Evolutionary conservation across 2,329 filamentous ascomycete genomes (phyloP).

Genomic region (Trichophyton equinum): DNA sequence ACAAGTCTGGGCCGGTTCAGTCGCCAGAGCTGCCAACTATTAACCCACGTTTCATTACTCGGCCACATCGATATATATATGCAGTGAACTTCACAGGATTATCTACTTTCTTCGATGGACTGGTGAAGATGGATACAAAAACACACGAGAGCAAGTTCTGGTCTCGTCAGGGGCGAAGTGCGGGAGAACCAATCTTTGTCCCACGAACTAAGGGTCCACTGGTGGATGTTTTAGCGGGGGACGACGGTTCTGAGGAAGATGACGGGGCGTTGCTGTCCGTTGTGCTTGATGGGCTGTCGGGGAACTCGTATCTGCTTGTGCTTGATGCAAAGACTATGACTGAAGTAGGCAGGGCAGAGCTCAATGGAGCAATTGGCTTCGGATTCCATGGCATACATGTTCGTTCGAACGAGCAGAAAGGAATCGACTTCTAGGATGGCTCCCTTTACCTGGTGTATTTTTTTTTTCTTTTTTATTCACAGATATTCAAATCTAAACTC

Average conservation of each 20-base stretch:
- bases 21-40: slow-evolving; percentile 40
- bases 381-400: slow-evolving; percentile 42
- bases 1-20: slow-evolving; percentile 15
- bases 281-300: slow-evolving; percentile 39
- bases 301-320: slow-evolving; percentile 42
- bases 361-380: slow-evolving; percentile 38
- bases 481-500: background rate
- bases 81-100: slow-evolving; percentile 34
- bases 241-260: slow-evolving; percentile 33
- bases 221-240: background rate
- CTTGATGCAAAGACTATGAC: slow-evolving; percentile 38
- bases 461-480: too few relatives aligned
- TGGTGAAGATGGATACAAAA: slow-evolving; percentile 41
- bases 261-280: slow-evolving; percentile 42
- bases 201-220: slow-evolving; percentile 13
- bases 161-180: slow-evolving; percentile 38
- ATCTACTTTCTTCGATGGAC: slow-evolving; percentile 39
- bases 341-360: slow-evolving; percentile 40
- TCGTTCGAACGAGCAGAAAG: slow-evolving; percentile 11
- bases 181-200: slow-evolving; percentile 44
- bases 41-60: slow-evolving; percentile 35
- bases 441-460: background rate
- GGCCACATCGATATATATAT: slow-evolving; percentile 40
- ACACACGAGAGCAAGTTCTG: slow-evolving; percentile 32
- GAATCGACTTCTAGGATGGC: slow-evolving; percentile 6